Evolutionary conservation across 306 rosid species (phyloP), one percentile per base, ranked within the genome.

Genomic region (Albizia julibrissin): DNA sequence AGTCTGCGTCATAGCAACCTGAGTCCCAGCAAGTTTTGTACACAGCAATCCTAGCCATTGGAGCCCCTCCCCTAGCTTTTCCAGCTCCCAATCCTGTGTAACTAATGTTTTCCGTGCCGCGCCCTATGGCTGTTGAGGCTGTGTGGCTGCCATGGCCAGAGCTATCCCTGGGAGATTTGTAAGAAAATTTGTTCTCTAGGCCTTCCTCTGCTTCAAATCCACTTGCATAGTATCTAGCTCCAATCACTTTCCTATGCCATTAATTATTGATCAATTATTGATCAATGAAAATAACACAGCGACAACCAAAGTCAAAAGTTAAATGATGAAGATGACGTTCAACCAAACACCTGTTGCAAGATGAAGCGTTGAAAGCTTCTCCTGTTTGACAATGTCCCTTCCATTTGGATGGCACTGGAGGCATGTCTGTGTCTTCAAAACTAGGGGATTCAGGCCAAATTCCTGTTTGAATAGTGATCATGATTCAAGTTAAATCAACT

Each of bases 381-480:
- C 96, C 97, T 34, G 82, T 18, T 85, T 91, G 89, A 82, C 97
- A 93, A 43, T 58, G 56, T 44, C 97, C 97, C 50, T 84, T 93
- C 97, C 97, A 93, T 62, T 89, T 84, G 15, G 82, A 74, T 58
- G 97, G 97, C 84, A 90, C 91, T 10, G 89, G 91, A 70, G 97
- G 94, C 97, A 93, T 93, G 89, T 80, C 72, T 24, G 78, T 79
- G 87, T 93, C 97, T 52, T 83, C 82, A 80, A 93, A 93, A 85
- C 97, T 93, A 26, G 97, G 91, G 66, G 97, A 93, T 86, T 93
- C 97, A 22, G 97, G 97, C 97, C 97, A 93, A 82, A 93, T 91
- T 89, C 97, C 97, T 93, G 89, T 69, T 69, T 46, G 72, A 72
- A 69, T 21, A 21, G 65, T 29, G n/a, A 64, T 64, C 69, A 13